Percentiles rank a stretch among this genome's conserved stretches.
Evolutionary conservation across 495 filamentous ascomycete genomes (phyloP).

Genomic region (Podospora tetraspora): DNA sequence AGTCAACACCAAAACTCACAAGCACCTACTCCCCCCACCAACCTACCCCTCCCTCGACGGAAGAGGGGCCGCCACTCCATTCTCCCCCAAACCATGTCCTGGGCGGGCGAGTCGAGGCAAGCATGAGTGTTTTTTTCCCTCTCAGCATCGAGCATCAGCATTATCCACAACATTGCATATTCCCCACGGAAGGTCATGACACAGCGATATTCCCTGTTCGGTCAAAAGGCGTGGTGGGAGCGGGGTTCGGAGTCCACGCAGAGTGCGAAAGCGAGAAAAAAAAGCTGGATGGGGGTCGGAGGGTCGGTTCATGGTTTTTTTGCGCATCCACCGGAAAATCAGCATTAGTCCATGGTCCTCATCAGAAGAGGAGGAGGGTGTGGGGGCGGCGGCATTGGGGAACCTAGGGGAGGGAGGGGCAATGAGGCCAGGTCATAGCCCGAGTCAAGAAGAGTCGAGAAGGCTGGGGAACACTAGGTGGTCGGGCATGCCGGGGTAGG

Average conservation of each 20-base stretch:
- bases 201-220: slow-evolving; percentile 8
- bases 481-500: not conserved
- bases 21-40: not conserved
- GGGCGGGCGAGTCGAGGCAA: not conserved
- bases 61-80: not conserved
- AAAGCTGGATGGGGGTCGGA: not conserved
- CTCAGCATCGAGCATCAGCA: not conserved
- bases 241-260: not conserved
- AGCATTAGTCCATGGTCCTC: no score
- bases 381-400: no score
- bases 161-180: not conserved
- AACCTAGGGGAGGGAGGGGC: no score
- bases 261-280: not conserved
- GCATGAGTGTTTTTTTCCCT: not conserved
- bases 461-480: not conserved
- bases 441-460: not conserved
- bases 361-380: no score
- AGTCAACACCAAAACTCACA: not conserved
- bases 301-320: not conserved
- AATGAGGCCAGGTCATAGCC: no score
- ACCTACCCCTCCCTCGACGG: not conserved
- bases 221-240: not conserved
- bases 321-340: not conserved
- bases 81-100: not conserved
- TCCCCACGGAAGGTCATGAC: not conserved